Conservation (phyloP, 495 filamentous ascomycete species). For the Pyrenopolyporus hunteri region DNA sequence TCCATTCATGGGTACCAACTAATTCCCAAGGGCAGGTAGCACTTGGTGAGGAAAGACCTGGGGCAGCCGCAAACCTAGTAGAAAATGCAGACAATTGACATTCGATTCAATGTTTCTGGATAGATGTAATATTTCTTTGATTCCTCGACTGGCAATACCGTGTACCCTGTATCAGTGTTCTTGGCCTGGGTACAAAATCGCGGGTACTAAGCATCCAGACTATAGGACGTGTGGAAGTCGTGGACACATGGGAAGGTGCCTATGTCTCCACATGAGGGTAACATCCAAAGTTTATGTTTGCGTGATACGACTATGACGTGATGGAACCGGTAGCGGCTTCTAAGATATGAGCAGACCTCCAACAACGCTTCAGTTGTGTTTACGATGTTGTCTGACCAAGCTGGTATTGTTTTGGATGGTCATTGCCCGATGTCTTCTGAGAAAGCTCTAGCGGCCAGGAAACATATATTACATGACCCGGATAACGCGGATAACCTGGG, state of each 20-base stretch:
- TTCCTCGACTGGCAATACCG: no score
- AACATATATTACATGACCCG: no score
- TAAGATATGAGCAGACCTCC: background rate
- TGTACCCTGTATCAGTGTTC: no score
- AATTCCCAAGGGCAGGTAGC: background rate
- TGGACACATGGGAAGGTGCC: constrained; percentile 1
- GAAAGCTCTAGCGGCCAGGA: background rate
- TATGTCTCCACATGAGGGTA: constrained; percentile 1
- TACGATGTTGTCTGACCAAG: background rate
- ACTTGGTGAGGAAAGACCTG: background rate
- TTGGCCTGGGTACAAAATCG: no score
- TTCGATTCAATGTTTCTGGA: no score
- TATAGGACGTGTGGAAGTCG: background rate
- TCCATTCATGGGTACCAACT: background rate
- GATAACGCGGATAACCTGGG: no score
- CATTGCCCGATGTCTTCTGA: background rate
- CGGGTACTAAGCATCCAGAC: no score
- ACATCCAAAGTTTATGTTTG: constrained; percentile 7
- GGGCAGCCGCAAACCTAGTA: no score
- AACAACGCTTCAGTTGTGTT: background rate
- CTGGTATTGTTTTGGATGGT: no score
- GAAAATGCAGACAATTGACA: no score
- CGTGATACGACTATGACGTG: constrained; percentile 21
- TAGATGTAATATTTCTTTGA: no score
- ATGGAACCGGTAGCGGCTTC: background rate